Conservation (phyloP, 371 early-diverging fungal genomes). For the Haplosporangium sp. region DNA sequence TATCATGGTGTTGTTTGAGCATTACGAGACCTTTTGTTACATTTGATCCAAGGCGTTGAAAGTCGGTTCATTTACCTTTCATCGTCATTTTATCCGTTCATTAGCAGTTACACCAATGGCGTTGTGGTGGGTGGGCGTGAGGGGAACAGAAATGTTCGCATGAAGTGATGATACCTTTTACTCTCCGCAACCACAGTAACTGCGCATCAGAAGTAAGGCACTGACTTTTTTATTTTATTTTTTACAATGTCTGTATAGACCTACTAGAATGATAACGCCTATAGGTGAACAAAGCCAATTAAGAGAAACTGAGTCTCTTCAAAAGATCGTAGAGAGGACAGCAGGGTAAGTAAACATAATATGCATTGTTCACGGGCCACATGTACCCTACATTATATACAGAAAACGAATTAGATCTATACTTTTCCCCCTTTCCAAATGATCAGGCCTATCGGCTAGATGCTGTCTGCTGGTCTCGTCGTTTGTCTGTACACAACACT, state of each 20-base stretch:
- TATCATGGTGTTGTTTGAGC: too few relatives aligned
- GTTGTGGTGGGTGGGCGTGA: neutral
- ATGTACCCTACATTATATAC: too few relatives aligned
- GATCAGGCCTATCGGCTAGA: too few relatives aligned
- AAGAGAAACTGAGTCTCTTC: slow-evolving; percentile 41
- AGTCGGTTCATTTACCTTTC: neutral
- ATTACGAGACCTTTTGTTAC: too few relatives aligned
- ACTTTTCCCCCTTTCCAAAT: too few relatives aligned
- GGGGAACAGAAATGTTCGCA: neutral
- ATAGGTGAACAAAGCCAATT: slow-evolving; percentile 34
- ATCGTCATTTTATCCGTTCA: too few relatives aligned
- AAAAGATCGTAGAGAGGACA: slow-evolving; percentile 48
- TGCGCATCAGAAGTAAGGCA: neutral
- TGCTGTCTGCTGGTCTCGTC: too few relatives aligned
- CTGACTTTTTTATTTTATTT: neutral
- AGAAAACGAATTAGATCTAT: too few relatives aligned
- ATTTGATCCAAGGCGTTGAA: too few relatives aligned
- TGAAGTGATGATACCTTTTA: neutral
- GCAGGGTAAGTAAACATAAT: slow-evolving; percentile 35
- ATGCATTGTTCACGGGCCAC: neutral
- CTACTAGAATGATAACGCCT: slow-evolving; percentile 25
- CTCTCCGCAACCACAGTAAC: too few relatives aligned
- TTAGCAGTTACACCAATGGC: too few relatives aligned
- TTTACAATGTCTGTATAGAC: slow-evolving; percentile 5
- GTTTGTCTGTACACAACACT: too few relatives aligned